Evolutionary conservation across 805 yeast species (phyloP).

Genomic region (Diddensiella caesifluorescens): DNA sequence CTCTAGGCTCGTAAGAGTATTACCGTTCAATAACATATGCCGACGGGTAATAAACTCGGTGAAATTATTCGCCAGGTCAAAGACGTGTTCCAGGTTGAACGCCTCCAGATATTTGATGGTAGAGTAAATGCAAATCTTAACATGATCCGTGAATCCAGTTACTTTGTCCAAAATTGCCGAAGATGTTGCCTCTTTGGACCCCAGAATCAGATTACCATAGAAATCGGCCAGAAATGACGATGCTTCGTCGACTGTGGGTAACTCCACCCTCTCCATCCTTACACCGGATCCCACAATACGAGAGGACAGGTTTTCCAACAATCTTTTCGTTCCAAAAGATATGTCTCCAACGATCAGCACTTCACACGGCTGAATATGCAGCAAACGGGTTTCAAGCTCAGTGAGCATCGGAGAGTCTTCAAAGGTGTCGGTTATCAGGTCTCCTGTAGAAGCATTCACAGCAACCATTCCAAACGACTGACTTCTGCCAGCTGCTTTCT

Average conservation of each 20-base stretch:
- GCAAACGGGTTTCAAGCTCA: slow-evolving; percentile 67
- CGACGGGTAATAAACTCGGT: slow-evolving; percentile 44
- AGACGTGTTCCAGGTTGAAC: slow-evolving; percentile 54
- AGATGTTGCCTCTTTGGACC: slow-evolving; percentile 1
- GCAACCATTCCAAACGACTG: slow-evolving; percentile 47
- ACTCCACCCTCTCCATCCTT: slow-evolving; percentile 3
- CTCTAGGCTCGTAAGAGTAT: slow-evolving; percentile 67
- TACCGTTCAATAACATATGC: slow-evolving; percentile 54
- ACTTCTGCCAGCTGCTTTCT: slow-evolving; percentile 13
- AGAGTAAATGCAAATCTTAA: slow-evolving; percentile 40
- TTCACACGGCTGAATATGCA: slow-evolving; percentile 75
- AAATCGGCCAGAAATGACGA: slow-evolving; percentile 4
- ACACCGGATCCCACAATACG: slow-evolving; percentile 2
- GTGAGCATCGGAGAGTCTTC: slow-evolving; percentile 51
- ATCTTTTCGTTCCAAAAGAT: slow-evolving; percentile 32
- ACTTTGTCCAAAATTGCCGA: slow-evolving; percentile 21
- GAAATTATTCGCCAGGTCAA: slow-evolving; percentile 48
- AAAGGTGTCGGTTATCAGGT: slow-evolving; percentile 66
- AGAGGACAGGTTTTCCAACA: slow-evolving; percentile 16
- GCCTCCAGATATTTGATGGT: slow-evolving; percentile 53
- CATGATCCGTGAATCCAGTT: slow-evolving; percentile 19
- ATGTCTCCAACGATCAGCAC: slow-evolving; percentile 45
- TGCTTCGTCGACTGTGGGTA: background rate
- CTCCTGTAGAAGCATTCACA: slow-evolving; percentile 70
- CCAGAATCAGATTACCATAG: slow-evolving; percentile 2